phyloP scores from a whole-genome alignment of 208 protist genomes.

The Balamuthia mandrillaris region DNA sequence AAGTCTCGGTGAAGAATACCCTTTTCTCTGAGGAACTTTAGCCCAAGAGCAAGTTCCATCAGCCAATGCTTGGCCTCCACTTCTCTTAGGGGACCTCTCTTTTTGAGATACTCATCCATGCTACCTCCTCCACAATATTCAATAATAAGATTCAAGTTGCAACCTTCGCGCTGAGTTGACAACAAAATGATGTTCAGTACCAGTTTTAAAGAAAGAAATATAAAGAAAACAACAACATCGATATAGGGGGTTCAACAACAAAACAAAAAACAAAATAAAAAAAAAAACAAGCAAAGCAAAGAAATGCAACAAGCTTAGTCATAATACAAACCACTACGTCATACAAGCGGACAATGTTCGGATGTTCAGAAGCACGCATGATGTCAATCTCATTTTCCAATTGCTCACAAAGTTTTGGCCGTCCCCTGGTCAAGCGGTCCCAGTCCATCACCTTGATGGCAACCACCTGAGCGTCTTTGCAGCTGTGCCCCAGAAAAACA shows the following conservation, averaged over 20 bases:
- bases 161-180: background rate
- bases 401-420: background rate
- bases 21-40: conserved; percentile 5
- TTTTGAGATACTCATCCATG: background rate
- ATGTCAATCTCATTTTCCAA: conserved; percentile 30
- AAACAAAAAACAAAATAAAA: too few relatives aligned
- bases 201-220: too few relatives aligned
- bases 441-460: conserved; percentile 26
- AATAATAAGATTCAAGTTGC: conserved; percentile 14
- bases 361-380: conserved; percentile 20
- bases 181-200: too few relatives aligned
- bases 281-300: too few relatives aligned
- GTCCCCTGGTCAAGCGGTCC: background rate
- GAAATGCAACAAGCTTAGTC: too few relatives aligned
- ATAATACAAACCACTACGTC: background rate
- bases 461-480: conserved; percentile 15
- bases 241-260: too few relatives aligned
- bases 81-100: background rate
- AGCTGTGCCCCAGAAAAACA: conserved; percentile 12
- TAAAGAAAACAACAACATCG: too few relatives aligned
- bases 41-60: conserved; percentile 12
- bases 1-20: conserved; percentile 36
- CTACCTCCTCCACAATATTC: conserved; percentile 25
- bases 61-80: background rate
- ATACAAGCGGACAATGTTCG: conserved; percentile 30